Evolutionary conservation across 495 filamentous ascomycete genomes (phyloP).

Genomic region (Xylaria flabelliformis): DNA sequence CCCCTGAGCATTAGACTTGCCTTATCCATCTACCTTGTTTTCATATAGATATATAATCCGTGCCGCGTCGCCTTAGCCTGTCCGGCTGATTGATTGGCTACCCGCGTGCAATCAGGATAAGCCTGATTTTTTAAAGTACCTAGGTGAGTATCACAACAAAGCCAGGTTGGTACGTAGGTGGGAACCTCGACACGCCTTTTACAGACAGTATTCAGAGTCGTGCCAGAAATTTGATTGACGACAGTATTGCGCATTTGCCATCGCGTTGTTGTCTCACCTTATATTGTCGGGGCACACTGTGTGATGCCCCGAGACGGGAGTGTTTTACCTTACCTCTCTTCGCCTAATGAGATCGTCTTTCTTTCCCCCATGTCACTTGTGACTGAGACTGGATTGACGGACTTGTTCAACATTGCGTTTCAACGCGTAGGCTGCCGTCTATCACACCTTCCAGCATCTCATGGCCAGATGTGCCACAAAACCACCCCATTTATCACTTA

Average conservation of each 20-base stretch:
- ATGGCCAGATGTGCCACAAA: neutral
- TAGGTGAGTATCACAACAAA: neutral
- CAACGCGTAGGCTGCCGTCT: neutral
- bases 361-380: neutral
- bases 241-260: neutral
- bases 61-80: slow-evolving; percentile 21
- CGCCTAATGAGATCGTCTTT: neutral
- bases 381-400: neutral
- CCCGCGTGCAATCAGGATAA: slow-evolving; percentile 16
- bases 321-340: slow-evolving; percentile 1
- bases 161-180: neutral
- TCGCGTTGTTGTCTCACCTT: neutral
- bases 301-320: neutral
- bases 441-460: neutral
- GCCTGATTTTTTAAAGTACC: neutral
- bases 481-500: neutral
- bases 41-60: slow-evolving; percentile 7
- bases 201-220: neutral
- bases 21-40: neutral
- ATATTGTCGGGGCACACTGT: neutral
- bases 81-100: slow-evolving; percentile 19
- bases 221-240: neutral
- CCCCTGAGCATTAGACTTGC: neutral
- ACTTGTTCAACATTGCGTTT: neutral
- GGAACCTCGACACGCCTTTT: neutral